A percentile compares a stretch with the other conserved stretches of the same genome.
phyloP scores from a whole-genome alignment of 164 flowering plant genomes.

The Macadamia integrifolia region DNA sequence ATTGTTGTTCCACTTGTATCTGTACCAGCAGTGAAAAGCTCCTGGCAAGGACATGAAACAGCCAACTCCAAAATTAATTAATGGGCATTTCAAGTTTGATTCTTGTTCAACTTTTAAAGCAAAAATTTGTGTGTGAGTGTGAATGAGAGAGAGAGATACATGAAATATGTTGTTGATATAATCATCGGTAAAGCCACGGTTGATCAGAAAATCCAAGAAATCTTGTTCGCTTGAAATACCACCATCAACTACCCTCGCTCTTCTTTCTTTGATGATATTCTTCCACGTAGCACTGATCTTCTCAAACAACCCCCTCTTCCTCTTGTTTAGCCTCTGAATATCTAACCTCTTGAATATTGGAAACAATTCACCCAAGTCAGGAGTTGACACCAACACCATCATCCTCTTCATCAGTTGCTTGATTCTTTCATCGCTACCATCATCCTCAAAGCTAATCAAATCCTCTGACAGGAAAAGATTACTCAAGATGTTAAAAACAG shows the following conservation, averaged over 20 bases:
- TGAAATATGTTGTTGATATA: slow-evolving; percentile 11
- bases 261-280: slow-evolving; percentile 14
- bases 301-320: neutral
- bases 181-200: slow-evolving; percentile 17
- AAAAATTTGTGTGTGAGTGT: too few relatives aligned
- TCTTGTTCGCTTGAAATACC: slow-evolving; percentile 1
- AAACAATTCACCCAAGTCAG: slow-evolving; percentile 21
- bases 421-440: slow-evolving; percentile 1
- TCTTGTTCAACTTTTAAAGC: neutral
- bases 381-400: slow-evolving; percentile 18
- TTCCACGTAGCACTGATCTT: slow-evolving; percentile 16
- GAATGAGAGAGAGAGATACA: too few relatives aligned
- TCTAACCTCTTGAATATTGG: slow-evolving; percentile 13
- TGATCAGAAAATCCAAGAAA: slow-evolving; percentile 21
- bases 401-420: slow-evolving; percentile 17
- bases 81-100: too few relatives aligned
- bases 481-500: slow-evolving; percentile 21
- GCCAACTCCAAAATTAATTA: too few relatives aligned
- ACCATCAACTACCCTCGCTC: neutral
- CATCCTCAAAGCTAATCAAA: slow-evolving; percentile 12
- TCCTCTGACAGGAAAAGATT: slow-evolving; percentile 21
- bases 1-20: slow-evolving; percentile 19
- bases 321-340: slow-evolving; percentile 10
- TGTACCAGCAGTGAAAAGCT: slow-evolving; percentile 20
- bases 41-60: slow-evolving; percentile 8